phyloP scores from a whole-genome alignment of 139 green algal genomes.

The Haematococcus lacustris region DNA sequence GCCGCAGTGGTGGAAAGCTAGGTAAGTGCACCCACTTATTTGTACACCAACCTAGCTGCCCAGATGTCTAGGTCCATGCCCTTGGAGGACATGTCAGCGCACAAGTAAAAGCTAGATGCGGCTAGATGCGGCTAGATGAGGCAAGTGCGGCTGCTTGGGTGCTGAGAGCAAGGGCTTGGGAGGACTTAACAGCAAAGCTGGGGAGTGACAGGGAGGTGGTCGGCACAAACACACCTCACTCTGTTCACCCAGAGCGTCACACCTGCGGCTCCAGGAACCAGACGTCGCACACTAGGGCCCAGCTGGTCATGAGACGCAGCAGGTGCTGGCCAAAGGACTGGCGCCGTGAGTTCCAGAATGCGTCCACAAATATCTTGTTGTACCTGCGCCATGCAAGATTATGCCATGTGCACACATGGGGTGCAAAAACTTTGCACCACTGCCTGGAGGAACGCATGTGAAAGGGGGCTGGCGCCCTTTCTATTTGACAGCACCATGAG shows the following conservation, averaged over 20 bases:
- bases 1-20: background rate
- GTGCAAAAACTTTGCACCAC: too few species aligned
- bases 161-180: too few species aligned
- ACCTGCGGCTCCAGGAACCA: conserved; percentile 85
- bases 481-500: background rate
- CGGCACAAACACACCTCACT: background rate
- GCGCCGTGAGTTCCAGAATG: conserved; percentile 89
- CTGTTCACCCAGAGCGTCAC: background rate
- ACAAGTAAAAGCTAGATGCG: background rate
- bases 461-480: too few species aligned
- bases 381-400: conserved; percentile 61
- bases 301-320: conserved; percentile 86
- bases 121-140: too few species aligned
- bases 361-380: conserved; percentile 99
- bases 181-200: too few species aligned
- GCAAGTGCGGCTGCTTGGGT: too few species aligned
- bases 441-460: too few species aligned
- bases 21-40: background rate
- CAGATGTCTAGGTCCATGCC: too few species aligned
- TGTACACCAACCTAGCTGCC: too few species aligned
- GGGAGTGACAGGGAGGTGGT: background rate
- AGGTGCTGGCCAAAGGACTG: conserved; percentile 92
- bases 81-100: too few species aligned
- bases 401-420: background rate
- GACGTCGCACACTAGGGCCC: conserved; percentile 92